phyloP scores from a whole-genome alignment of 257 asterid genomes.

The Nicotiana otophora region DNA sequence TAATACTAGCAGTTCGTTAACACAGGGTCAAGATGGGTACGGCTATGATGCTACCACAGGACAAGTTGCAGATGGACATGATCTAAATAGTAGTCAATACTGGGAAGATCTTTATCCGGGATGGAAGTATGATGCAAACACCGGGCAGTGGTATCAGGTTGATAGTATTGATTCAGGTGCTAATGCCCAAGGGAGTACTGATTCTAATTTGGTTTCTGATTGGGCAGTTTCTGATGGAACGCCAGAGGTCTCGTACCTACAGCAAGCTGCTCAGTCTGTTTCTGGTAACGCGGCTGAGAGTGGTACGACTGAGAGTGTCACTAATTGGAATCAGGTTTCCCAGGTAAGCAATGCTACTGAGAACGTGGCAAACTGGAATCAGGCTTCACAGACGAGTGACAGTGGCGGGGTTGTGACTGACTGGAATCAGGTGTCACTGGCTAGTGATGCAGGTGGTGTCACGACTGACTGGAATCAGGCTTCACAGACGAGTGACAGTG shows the following conservation, averaged over 20 bases:
- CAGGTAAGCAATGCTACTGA: constrained; percentile 11
- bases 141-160: constrained; percentile 88
- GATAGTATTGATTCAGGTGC: constrained; percentile 44
- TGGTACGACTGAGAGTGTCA: constrained; percentile 39
- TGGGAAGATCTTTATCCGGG: constrained; percentile 92
- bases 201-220: constrained; percentile 21
- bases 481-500: neutral
- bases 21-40: constrained; percentile 33
- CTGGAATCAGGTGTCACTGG: constrained; percentile 17
- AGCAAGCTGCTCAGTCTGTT: constrained; percentile 56
- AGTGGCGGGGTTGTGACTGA: neutral
- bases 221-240: constrained; percentile 38
- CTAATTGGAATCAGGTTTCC: constrained; percentile 46
- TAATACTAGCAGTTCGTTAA: constrained; percentile 14
- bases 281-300: constrained; percentile 43
- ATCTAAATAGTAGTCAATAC: constrained; percentile 49
- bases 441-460: constrained; percentile 27
- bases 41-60: constrained; percentile 36
- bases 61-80: constrained; percentile 38
- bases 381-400: neutral
- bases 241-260: constrained; percentile 61
- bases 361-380: constrained; percentile 5
- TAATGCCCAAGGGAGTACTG: constrained; percentile 26
- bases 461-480: constrained; percentile 29
- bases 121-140: constrained; percentile 65